A percentile compares a stretch with the other conserved stretches of the same genome.
Conservation (phyloP, 176 grass and related monocot genomes). For the Aegilops tauschii region DNA sequence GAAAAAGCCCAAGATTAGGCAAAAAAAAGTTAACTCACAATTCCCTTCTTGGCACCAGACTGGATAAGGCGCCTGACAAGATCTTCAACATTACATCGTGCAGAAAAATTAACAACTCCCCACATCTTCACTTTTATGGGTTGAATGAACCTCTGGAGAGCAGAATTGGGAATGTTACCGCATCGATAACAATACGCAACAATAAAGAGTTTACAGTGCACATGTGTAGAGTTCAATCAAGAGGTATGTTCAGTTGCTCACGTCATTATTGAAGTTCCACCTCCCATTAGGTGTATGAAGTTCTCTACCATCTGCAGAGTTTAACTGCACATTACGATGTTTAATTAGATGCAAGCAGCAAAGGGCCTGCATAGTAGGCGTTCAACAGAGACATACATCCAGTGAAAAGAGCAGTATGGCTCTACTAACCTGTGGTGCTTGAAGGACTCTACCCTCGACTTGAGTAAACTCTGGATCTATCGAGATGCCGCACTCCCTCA, state of each 20-base stretch:
- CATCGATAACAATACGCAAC: neutral
- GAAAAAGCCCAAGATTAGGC: neutral
- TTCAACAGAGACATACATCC: no score
- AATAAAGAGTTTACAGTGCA: neutral
- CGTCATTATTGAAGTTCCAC: no score
- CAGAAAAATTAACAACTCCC: slow-evolving; percentile 65
- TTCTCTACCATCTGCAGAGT: no score
- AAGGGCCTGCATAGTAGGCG: no score
- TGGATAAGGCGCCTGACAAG: slow-evolving; percentile 31
- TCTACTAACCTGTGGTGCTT: slow-evolving; percentile 54
- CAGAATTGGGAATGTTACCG: neutral
- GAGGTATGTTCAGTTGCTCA: no score
- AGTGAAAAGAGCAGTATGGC: neutral
- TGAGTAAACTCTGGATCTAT: slow-evolving; percentile 61
- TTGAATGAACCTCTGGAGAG: slow-evolving; percentile 39
- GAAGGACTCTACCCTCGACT: slow-evolving; percentile 66
- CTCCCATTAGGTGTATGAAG: no score
- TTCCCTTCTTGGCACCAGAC: slow-evolving; percentile 43
- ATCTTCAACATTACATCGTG: slow-evolving; percentile 7
- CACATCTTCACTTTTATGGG: slow-evolving; percentile 22
- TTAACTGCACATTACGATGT: no score
- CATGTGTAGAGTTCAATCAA: neutral
- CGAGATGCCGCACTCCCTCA: slow-evolving; percentile 57
- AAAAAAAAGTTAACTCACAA: slow-evolving; percentile 11
- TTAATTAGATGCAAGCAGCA: no score